phyloP scores from a whole-genome alignment of 495 filamentous ascomycete genomes.

The Tuber brumale region DNA sequence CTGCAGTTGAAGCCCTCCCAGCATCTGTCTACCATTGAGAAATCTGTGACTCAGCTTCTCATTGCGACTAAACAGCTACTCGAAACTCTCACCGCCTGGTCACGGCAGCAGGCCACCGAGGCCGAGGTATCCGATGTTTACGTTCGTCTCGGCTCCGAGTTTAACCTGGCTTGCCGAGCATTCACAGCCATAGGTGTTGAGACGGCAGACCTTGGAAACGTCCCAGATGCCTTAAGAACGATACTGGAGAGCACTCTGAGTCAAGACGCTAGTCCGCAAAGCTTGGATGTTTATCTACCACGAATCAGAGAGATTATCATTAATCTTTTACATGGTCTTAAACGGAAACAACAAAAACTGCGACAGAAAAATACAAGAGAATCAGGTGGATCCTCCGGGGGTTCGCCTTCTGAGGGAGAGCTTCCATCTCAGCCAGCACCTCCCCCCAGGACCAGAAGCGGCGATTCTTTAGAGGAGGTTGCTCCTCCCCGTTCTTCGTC shows the following conservation, averaged over 20 bases:
- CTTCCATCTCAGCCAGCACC: slow-evolving; percentile 21
- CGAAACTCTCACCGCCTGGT: slow-evolving; percentile 96
- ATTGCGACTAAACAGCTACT: slow-evolving; percentile 96
- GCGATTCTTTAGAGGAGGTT: slow-evolving; percentile 26
- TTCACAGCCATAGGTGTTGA: slow-evolving; percentile 96
- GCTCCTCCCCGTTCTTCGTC: slow-evolving; percentile 32
- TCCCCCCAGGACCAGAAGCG: slow-evolving; percentile 24
- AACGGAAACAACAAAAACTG: slow-evolving; percentile 88
- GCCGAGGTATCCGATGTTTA: slow-evolving; percentile 96
- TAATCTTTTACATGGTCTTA: slow-evolving; percentile 87
- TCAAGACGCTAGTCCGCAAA: slow-evolving; percentile 88
- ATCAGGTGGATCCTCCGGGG: slow-evolving; percentile 60
- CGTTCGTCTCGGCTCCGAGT: slow-evolving; percentile 93
- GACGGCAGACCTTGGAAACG: slow-evolving; percentile 84
- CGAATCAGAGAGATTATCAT: slow-evolving; percentile 97
- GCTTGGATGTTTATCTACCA: slow-evolving; percentile 84
- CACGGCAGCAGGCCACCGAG: slow-evolving; percentile 80
- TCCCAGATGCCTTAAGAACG: slow-evolving; percentile 78
- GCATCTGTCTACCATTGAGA: slow-evolving; percentile 62
- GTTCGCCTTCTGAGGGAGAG: slow-evolving; percentile 49
- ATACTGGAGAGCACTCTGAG: slow-evolving; percentile 94
- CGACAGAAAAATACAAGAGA: slow-evolving; percentile 73
- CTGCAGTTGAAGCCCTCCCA: slow-evolving; percentile 27
- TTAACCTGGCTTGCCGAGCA: slow-evolving; percentile 94
- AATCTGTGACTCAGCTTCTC: slow-evolving; percentile 93